Percentiles rank a stretch among this genome's conserved stretches.
phyloP scores from a whole-genome alignment of 805 yeast species.

The Nakazawaea laoshanensis region DNA sequence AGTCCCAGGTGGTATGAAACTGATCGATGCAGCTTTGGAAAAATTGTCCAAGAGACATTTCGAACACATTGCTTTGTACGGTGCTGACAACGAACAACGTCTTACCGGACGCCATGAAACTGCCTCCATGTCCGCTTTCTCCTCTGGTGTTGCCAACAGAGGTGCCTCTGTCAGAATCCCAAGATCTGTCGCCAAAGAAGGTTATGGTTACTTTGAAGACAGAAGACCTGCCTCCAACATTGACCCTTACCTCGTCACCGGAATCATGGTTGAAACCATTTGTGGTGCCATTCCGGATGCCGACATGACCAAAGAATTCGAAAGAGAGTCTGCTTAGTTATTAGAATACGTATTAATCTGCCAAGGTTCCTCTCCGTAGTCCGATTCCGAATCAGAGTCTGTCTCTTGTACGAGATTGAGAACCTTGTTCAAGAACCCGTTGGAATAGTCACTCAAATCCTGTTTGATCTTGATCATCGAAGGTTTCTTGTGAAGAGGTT shows the following conservation, averaged over 20 bases:
- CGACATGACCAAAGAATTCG: constrained; percentile 86
- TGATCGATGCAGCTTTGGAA: constrained; percentile 85
- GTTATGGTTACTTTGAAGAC: constrained; percentile 97
- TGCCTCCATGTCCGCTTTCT: constrained; percentile 84
- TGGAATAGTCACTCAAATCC: constrained; percentile 16
- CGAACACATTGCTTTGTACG: constrained; percentile 93
- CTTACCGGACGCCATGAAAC: constrained; percentile 98
- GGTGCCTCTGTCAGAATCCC: constrained; percentile 99
- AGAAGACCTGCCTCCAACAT: constrained; percentile 99
- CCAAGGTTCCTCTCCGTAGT: too few species aligned
- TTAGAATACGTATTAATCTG: too few species aligned
- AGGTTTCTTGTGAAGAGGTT: constrained; percentile 3
- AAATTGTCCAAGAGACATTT: constrained; percentile 92
- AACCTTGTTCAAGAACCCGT: too few species aligned
- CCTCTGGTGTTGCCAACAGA: constrained; percentile 98
- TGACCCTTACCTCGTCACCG: constrained; percentile 97
- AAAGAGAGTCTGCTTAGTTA: constrained; percentile 59
- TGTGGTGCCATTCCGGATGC: constrained; percentile 93
- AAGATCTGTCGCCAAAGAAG: constrained; percentile 97
- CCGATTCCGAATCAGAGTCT: too few species aligned
- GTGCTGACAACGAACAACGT: constrained; percentile 91
- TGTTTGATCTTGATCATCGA: constrained; percentile 10
- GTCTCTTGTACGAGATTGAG: background rate
- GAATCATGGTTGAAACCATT: constrained; percentile 95
- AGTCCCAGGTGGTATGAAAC: constrained; percentile 91